phyloP scores from a whole-genome alignment of 805 yeast genomes.

The Saturnispora mendoncae region DNA sequence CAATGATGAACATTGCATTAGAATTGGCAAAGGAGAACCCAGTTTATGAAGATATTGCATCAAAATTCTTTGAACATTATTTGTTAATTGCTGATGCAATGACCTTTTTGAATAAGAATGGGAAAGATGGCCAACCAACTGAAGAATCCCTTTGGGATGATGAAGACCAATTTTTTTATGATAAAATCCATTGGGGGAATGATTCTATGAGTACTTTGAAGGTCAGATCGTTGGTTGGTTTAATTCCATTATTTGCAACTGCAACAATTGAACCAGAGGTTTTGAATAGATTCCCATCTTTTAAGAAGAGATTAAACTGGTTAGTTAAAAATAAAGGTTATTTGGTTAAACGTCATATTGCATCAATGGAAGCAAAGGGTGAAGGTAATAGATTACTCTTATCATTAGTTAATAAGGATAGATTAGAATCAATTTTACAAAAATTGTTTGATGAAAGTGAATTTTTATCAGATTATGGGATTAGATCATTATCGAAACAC shows the following conservation, averaged over 20 bases:
- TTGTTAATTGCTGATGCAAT: constrained; percentile 87
- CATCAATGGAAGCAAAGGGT: constrained; percentile 71
- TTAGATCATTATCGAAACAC: constrained; percentile 77
- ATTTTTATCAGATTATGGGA: constrained; percentile 76
- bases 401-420: constrained; percentile 72
- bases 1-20: constrained; percentile 86
- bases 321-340: constrained; percentile 60
- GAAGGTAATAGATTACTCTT: constrained; percentile 73
- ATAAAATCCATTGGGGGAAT: constrained; percentile 80
- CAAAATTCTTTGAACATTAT: constrained; percentile 90
- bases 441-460: constrained; percentile 82
- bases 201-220: constrained; percentile 59
- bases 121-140: constrained; percentile 27
- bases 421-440: constrained; percentile 64
- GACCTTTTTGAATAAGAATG: constrained; percentile 49
- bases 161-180: constrained; percentile 79
- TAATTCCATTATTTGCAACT: constrained; percentile 85
- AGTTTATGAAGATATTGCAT: constrained; percentile 87
- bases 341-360: constrained; percentile 74
- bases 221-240: constrained; percentile 82
- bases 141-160: constrained; percentile 82
- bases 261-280: constrained; percentile 81
- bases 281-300: constrained; percentile 67
- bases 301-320: constrained; percentile 79
- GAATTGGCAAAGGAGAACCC: constrained; percentile 80